Percentiles rank a stretch among this genome's conserved stretches.
phyloP scores from a whole-genome alignment of 345 rosid genomes.

The Psidium guajava region DNA sequence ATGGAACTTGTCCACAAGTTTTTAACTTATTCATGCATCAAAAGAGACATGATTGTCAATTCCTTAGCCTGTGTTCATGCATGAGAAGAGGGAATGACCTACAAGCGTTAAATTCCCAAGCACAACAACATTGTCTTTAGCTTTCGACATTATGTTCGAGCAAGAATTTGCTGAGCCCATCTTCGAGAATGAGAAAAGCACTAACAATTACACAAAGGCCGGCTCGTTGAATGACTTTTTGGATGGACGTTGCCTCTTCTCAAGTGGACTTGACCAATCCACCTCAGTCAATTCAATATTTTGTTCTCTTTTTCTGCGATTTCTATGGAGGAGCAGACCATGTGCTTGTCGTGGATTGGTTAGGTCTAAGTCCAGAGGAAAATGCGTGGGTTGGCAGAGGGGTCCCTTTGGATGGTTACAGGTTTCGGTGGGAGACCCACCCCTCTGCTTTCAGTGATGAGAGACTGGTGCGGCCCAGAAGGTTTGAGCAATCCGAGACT shows the following conservation, averaged over 20 bases:
- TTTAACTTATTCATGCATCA: not conserved
- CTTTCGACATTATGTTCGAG: not conserved
- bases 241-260: not conserved
- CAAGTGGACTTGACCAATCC: not conserved
- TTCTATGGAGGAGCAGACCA: not conserved
- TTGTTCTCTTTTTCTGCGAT: not conserved
- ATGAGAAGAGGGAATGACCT: not conserved
- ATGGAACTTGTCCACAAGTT: not conserved
- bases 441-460: not conserved
- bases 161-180: not conserved
- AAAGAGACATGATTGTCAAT: not conserved
- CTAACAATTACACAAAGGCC: not conserved
- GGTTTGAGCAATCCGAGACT: too few species aligned
- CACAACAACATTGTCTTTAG: not conserved
- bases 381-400: not conserved
- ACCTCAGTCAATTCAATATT: not conserved
- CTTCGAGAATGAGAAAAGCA: not conserved
- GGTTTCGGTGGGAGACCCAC: not conserved
- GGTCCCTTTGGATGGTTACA: not conserved
- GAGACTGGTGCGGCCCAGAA: too few species aligned
- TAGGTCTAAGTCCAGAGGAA: slow-evolving; percentile 8
- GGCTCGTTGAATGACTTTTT: not conserved
- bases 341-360: slow-evolving; percentile 2
- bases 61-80: not conserved
- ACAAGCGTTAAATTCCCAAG: not conserved